Evolutionary conservation across 805 yeast species (phyloP), one percentile per base, ranked within the genome.

Genomic region (Starmera dryadoides): DNA sequence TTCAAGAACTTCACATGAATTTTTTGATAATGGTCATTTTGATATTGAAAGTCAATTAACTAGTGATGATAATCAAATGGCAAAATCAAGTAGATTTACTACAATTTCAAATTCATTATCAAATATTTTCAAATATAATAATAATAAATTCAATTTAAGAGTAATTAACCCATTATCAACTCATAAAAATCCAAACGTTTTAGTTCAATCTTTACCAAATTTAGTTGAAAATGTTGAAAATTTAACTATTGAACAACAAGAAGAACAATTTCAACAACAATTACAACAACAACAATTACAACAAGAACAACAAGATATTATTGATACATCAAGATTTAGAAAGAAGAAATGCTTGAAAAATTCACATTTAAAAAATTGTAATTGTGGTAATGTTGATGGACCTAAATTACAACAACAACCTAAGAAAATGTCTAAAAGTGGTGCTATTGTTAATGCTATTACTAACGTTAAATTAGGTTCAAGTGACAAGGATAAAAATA

Each of bases 91-190:
- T 2, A 33, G 40, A 35, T 43, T 47, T 16, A 39, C 46, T 9
- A 41, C 47, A 29, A 30, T 46, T 38, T 51, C 58, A 18, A 50
- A 42, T 35, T 49, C 56, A 5, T 12, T 53, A 1, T 44, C 53
- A 3, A 44, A 48, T 10, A 55, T 53, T 17, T 52, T 55, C 46
- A 52, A 44, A 33, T 48, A 44, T 28, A 47, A 42, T 12, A 46
- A 39, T 19, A 46, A 41, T 14, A 35, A 66, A 63, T 40, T 62
- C 66, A 42, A 62, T 67, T 41, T 55, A n/a, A 45, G 58, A 66
- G 41, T 58, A 61, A 55, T 55, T 28, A 53, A 55, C 34, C 59
- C 59, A 8, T 34, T 53, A 10, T 49, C 56, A 3, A 47, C 58
- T 2, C 55, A 51, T 33, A 53, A 45, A 33, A 52, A 55, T 21